Percentiles rank a stretch among this genome's conserved stretches.
These are phyloP conservation scores for Pyrenochaeta sp. DNA, from an alignment of 2,329 filamentous ascomycete genomes.

Conservation along the genomic window DNA sequence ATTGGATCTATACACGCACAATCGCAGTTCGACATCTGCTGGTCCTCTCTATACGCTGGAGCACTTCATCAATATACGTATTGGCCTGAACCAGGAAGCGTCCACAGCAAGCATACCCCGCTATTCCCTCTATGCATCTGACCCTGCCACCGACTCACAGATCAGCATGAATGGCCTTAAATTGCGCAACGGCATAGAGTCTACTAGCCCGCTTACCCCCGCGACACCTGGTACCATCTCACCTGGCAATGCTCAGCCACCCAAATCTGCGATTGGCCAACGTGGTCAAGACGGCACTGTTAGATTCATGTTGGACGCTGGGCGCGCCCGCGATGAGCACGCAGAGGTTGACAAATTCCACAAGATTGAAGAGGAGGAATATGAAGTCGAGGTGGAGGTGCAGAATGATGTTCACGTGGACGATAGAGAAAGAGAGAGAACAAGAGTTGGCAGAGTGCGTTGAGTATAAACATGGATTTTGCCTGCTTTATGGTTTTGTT, in stretches of 20 bases:
- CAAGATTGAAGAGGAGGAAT: constrained; percentile 77
- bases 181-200: constrained; percentile 45
- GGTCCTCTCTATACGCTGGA: constrained; percentile 77
- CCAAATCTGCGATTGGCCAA: constrained; percentile 45
- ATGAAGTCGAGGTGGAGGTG: constrained; percentile 77
- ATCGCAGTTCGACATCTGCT: constrained; percentile 76
- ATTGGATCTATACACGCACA: constrained; percentile 90
- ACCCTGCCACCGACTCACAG: constrained; percentile 30
- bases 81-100: constrained; percentile 83
- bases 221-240: constrained; percentile 58
- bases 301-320: constrained; percentile 86
- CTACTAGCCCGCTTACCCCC: constrained; percentile 48
- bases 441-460: constrained; percentile 37
- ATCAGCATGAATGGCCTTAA: constrained; percentile 32
- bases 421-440: constrained; percentile 28
- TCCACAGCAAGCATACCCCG: constrained; percentile 69
- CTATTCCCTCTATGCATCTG: constrained; percentile 59
- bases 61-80: constrained; percentile 85
- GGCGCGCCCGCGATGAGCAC: constrained; percentile 76
- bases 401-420: constrained; percentile 32
- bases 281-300: constrained; percentile 74
- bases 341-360: constrained; percentile 73
- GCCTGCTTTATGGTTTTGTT: constrained; percentile 9
- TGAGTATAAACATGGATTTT: constrained; percentile 30
- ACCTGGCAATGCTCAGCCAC: constrained; percentile 43